Base-by-base conservation (phyloP, 768 basidiomycete species). In the Paxillus rubicundulus region DNA sequence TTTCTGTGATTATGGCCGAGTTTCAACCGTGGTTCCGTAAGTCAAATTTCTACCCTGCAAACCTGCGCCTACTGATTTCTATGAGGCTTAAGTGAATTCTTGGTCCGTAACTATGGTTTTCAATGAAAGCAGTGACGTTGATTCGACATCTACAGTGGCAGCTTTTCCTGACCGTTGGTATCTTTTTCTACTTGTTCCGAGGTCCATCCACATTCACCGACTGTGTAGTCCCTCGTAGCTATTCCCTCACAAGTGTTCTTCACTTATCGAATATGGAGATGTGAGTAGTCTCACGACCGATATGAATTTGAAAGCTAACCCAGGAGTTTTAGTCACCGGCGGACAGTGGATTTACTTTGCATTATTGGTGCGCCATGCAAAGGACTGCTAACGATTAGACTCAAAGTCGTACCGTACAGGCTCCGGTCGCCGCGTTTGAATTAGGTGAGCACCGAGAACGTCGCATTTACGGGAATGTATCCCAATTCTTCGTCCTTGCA, bases 311-410 rank as follows among this genome's bases (percentile, higher is more conserved):
- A 24, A 4, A 24, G 24, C 24, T 5, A 24, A 24, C 24, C 3
- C 24, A 3, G 24, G 24, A 24, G 4, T 24, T 24, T 24, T 24
- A 24, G 56, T 57, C 34, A 38, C 20, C n/a, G 45, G 46, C n/a
- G 18, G 12, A 21, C 41, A 16, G 33, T 34, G 45, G 45, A 27
- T 50, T 34, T 58, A 39, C 44, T 57, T 51, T 47, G 47, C 12
- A 24, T 17, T 57, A 1, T 37, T 55, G 39, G 56, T 58, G 30
- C 30, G 50, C 36, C 5, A 9, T 16, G 5, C n/a, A 14, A 24
- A 34, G 27, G 8, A 27, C 43, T 12, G 14, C 18, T 12, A 24
- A 49, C 27, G n/a, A 9, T 17, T 37, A 38, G 12, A 12, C 8
- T 4, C 17, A 38, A 20, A 16, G 9, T 28, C 40, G 27, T 17